phyloP scores from a whole-genome alignment of 140 eudicot species.

The Cichorium intybus region DNA sequence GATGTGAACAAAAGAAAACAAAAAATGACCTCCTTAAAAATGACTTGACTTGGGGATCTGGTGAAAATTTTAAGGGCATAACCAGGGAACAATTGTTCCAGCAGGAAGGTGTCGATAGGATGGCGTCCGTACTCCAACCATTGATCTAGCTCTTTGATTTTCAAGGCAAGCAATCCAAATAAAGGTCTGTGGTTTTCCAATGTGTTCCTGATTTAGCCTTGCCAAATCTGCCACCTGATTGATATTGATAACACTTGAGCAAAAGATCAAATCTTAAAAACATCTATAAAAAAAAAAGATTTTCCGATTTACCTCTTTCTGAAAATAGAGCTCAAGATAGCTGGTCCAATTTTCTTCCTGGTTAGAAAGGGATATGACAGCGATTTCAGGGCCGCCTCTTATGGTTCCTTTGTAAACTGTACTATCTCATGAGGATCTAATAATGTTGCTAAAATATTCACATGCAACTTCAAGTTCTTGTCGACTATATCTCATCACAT shows the following conservation, averaged over 20 bases:
- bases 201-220: constrained; percentile 69
- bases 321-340: constrained; percentile 78
- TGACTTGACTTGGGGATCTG: no score
- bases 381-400: constrained; percentile 89
- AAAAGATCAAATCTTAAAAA: background rate
- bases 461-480: constrained; percentile 89
- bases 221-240: constrained; percentile 85
- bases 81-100: no score
- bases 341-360: constrained; percentile 75
- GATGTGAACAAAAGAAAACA: no score
- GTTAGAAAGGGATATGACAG: constrained; percentile 77
- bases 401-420: constrained; percentile 77
- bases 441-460: constrained; percentile 98
- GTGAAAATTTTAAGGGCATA: no score
- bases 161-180: no score
- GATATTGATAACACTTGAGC: no score
- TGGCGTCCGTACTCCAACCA: no score
- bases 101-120: no score
- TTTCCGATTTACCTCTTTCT: no score
- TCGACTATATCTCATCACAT: constrained; percentile 58
- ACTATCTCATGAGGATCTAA: no score
- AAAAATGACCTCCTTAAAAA: no score
- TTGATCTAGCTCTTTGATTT: no score
- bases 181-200: constrained; percentile 61
- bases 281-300: background rate